Evolutionary conservation across 306 rosid species (phyloP), one percentile per base, ranked within the genome.

Genomic region (Prinsepia uniflora): DNA sequence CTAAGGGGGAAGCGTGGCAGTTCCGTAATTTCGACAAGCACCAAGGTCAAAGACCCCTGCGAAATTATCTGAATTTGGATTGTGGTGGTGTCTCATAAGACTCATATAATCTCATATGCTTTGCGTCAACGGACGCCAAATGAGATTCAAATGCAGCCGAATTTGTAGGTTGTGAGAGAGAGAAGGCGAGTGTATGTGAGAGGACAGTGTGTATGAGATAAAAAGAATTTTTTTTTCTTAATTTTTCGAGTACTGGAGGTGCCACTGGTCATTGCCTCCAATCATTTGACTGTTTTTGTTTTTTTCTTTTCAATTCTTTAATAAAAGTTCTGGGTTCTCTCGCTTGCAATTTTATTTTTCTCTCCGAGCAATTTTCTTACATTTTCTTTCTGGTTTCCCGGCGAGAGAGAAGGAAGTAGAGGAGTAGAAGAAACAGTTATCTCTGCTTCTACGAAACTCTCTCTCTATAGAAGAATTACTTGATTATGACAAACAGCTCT

Each of bases 401-500:
- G 98, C 90, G 96, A 74, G 60, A 65, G 82, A 65, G 80, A 70
- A 83, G 95, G 96, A 89, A 88, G 90, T 86, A 76, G 92, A 92
- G 78, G 96, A 88, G 96, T 89, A 79, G 67, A 89, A 86, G 95
- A 79, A 92, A 88, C 53, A 69, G 67, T 82, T 82, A 83, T 84
- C 96, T 92, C 96, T 77, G 87, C 96, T 86, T 92, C 92, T 85
- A 92, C 98, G 96, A 75, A 87, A 92, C 87, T 75, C 87, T 14
- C 87, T 14, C 15, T 15, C 34, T 61, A 44, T 50, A 11, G 74
- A 66, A 61, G 72, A 81, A 73, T 74, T 77, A 78, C 82, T 76
- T 81, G 83, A 80, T 83, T 87, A 73, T 63, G 72, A 54, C 73
- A 22, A 71, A 7, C 20, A 22, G 22, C 69, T 67, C 73, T 58